phyloP scores from a whole-genome alignment of 208 protist species.

The Acanthamoeba triangularis region DNA sequence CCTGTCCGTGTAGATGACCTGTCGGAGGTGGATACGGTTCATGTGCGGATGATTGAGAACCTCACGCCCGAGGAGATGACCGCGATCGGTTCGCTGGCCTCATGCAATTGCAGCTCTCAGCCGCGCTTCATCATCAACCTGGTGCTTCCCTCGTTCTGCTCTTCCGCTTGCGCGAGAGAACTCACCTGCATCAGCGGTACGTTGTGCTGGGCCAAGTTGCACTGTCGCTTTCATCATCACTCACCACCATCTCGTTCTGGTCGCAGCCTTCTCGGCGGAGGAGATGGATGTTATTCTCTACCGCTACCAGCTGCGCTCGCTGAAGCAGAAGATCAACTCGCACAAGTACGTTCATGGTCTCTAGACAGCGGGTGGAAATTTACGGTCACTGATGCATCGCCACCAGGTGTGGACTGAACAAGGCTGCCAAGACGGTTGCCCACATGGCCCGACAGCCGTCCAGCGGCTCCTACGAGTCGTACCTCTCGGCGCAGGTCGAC shows the following conservation, averaged over 20 bases:
- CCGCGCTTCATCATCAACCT: conserved; percentile 27
- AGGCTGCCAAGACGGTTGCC: not conserved
- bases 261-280: not conserved
- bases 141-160: conserved; percentile 17
- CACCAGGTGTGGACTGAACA: not conserved
- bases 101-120: not conserved
- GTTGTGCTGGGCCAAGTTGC: too few relatives aligned
- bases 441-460: not conserved
- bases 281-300: not conserved
- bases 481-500: not conserved
- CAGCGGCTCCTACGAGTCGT: not conserved
- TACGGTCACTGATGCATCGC: not conserved
- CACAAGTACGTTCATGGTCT: not conserved
- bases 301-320: not conserved
- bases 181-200: not conserved
- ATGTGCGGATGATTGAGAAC: not conserved
- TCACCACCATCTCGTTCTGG: not conserved
- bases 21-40: not conserved
- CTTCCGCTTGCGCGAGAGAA: not conserved
- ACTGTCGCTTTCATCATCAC: too few relatives aligned
- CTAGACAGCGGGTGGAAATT: not conserved
- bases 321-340: not conserved
- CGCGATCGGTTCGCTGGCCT: conserved; percentile 4
- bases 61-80: not conserved
- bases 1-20: not conserved